A percentile compares a stretch with the other conserved stretches of the same genome.
phyloP scores from a whole-genome alignment of 768 basidiomycete genomes.

The Kwoniella sp. region DNA sequence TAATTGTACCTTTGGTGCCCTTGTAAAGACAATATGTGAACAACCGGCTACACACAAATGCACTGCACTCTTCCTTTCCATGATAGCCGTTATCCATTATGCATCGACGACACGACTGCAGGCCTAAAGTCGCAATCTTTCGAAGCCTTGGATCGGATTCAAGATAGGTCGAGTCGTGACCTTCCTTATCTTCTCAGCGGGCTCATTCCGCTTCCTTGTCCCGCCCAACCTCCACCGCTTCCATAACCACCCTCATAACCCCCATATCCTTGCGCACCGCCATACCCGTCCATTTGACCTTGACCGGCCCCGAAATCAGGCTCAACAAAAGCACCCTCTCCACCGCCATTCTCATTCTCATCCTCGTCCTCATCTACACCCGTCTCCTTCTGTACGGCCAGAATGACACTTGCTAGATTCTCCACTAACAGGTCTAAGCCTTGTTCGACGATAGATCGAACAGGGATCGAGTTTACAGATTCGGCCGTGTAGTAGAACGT shows the following conservation, averaged over 20 bases:
- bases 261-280: background rate
- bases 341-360: conserved; percentile 15
- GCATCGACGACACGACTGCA: too few relatives aligned
- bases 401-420: conserved; percentile 66
- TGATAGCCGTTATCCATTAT: too few relatives aligned
- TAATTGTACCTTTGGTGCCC: too few relatives aligned
- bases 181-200: conserved; percentile 37
- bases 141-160: too few relatives aligned
- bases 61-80: too few relatives aligned
- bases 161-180: background rate
- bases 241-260: conserved; percentile 14
- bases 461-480: conserved; percentile 69
- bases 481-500: conserved; percentile 95
- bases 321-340: conserved; percentile 28
- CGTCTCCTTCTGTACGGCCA: conserved; percentile 58
- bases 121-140: too few relatives aligned
- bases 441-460: conserved; percentile 47
- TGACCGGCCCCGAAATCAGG: conserved; percentile 26
- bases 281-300: conserved; percentile 21
- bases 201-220: conserved; percentile 43
- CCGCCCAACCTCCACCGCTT: conserved; percentile 22
- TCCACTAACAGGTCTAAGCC: conserved; percentile 47
- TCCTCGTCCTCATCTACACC: conserved; percentile 44
- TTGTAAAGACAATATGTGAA: too few relatives aligned
- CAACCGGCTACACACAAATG: too few relatives aligned